Percentiles rank a stretch among this genome's conserved stretches.
Evolutionary conservation across 2,329 filamentous ascomycete genomes (phyloP).

Genomic region (Tolypocladium paradoxum): DNA sequence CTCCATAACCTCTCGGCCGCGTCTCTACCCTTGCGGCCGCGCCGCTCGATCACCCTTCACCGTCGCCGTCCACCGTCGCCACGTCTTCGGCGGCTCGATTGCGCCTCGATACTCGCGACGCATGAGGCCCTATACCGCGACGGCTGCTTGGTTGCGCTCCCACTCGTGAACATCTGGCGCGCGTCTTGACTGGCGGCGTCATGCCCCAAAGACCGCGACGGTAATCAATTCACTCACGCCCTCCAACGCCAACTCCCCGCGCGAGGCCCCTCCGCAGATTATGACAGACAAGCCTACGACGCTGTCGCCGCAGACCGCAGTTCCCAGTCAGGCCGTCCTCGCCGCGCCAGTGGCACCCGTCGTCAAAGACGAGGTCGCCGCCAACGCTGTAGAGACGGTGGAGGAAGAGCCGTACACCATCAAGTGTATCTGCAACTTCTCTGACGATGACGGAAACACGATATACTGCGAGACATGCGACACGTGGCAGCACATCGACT

Average conservation of each 20-base stretch:
- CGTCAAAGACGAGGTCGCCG: slow-evolving; percentile 29
- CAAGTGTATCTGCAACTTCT: slow-evolving; percentile 92
- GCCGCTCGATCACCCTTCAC: neutral
- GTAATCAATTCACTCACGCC: slow-evolving; percentile 34
- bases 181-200: slow-evolving; percentile 41
- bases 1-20: neutral
- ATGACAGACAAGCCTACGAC: slow-evolving; percentile 50
- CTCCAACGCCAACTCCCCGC: slow-evolving; percentile 22
- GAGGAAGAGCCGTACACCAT: slow-evolving; percentile 85
- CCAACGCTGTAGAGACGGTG: slow-evolving; percentile 35
- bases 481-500: slow-evolving; percentile 97
- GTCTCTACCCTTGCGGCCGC: slow-evolving; percentile 1
- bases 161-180: slow-evolving; percentile 18
- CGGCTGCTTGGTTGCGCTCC: slow-evolving; percentile 8
- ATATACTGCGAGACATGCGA: slow-evolving; percentile 94
- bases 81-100: neutral
- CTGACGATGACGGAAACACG: slow-evolving; percentile 94
- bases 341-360: slow-evolving; percentile 19
- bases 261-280: slow-evolving; percentile 39
- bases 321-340: slow-evolving; percentile 41
- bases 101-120: slow-evolving; percentile 4
- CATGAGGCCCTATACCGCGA: slow-evolving; percentile 8
- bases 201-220: slow-evolving; percentile 45
- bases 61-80: neutral
- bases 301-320: slow-evolving; percentile 44